A percentile compares a stretch with the other conserved stretches of the same genome.
Evolutionary conservation across 495 filamentous ascomycete genomes (phyloP).

Genomic region (Aspergillus nidulans): DNA sequence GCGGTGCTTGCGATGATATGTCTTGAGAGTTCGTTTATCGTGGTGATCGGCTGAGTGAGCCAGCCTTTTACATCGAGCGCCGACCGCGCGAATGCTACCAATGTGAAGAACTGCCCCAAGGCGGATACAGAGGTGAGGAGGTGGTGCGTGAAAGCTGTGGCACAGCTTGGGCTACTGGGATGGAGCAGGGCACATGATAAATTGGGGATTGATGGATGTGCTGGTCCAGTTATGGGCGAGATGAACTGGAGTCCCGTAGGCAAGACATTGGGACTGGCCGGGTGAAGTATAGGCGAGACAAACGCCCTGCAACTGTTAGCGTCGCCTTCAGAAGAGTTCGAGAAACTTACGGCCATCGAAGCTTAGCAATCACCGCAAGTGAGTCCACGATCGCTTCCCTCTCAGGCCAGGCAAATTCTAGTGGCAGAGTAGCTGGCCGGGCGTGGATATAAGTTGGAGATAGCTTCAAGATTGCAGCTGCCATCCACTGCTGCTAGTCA

Average conservation of each 20-base stretch:
- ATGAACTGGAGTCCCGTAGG: conserved; percentile 62
- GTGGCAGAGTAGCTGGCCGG: conserved; percentile 65
- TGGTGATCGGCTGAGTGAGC: conserved; percentile 58
- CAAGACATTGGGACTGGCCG: conserved; percentile 57
- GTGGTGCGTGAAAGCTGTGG: conserved; percentile 77
- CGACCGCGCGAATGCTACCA: conserved; percentile 64
- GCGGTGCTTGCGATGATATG: conserved; percentile 63
- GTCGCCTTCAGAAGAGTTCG: background rate
- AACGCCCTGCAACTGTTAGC: conserved; percentile 48
- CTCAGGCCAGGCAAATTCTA: conserved; percentile 65
- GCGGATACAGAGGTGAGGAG: conserved; percentile 74
- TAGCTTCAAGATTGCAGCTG: conserved; percentile 66
- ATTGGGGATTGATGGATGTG: conserved; percentile 76
- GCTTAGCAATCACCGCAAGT: conserved; percentile 70
- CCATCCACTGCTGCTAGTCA: conserved; percentile 51
- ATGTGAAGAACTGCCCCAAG: conserved; percentile 69
- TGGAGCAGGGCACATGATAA: conserved; percentile 92
- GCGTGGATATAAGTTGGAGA: conserved; percentile 73
- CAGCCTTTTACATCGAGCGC: conserved; percentile 62
- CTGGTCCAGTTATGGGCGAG: conserved; percentile 72
- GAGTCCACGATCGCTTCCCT: conserved; percentile 75
- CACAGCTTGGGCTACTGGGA: conserved; percentile 79
- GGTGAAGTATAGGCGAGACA: conserved; percentile 84
- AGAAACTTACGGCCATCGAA: conserved; percentile 75
- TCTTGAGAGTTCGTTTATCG: conserved; percentile 57